A percentile compares a stretch with the other conserved stretches of the same genome.
phyloP scores from a whole-genome alignment of 73 alveolate species.

The Uronychia setigera region DNA sequence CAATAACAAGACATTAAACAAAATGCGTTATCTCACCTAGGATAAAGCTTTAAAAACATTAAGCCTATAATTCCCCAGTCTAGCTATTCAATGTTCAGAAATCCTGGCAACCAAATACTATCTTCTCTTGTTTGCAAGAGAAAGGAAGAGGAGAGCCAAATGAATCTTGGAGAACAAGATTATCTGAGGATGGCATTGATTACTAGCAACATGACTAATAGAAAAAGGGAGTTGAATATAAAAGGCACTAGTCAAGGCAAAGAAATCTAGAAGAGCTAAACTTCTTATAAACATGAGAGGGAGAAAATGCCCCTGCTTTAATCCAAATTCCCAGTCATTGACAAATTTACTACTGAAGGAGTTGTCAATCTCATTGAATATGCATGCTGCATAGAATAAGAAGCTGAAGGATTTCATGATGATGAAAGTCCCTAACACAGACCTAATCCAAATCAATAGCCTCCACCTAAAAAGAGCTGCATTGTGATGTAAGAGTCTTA shows the following conservation, averaged over 20 bases:
- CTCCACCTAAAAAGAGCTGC: too few species aligned
- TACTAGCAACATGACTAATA: neutral
- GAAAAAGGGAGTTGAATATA: neutral
- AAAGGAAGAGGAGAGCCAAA: neutral
- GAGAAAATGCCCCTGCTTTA: neutral
- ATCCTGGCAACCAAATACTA: neutral
- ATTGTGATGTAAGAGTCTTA: too few species aligned
- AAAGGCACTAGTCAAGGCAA: neutral
- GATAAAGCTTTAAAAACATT: too few species aligned
- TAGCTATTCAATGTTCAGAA: neutral
- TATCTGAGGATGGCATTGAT: neutral
- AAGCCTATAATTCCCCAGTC: too few species aligned
- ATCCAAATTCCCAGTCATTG: neutral
- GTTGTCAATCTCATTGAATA: neutral
- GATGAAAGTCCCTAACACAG: too few species aligned
- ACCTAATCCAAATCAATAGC: too few species aligned
- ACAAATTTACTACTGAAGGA: neutral
- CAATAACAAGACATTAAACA: too few species aligned
- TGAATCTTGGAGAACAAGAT: too few species aligned
- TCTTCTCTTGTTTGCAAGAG: neutral
- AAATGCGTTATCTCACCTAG: too few species aligned
- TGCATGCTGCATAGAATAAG: neutral
- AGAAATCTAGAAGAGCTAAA: neutral
- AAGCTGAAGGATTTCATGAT: too few species aligned
- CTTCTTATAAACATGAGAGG: too few species aligned